Evolutionary conservation across 495 filamentous ascomycete genomes (phyloP), one percentile per base, ranked within the genome.

Genomic region (Melanomma pulvis-pyrius): DNA sequence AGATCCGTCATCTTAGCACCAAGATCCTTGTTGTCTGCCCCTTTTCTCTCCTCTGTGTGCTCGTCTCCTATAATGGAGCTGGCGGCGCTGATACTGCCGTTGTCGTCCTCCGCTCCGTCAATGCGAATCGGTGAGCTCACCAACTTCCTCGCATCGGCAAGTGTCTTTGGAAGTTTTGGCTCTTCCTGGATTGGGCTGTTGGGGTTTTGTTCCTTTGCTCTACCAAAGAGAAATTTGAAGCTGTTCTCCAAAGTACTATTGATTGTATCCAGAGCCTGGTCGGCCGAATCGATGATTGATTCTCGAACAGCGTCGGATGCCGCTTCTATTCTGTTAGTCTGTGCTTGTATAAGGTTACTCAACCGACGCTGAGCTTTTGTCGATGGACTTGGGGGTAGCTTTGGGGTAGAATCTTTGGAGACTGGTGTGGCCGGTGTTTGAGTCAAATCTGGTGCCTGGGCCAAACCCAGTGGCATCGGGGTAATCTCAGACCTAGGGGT

Each of bases 171-270:
- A 0, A 96, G 79, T 26, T 82, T 70, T 24, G 88, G 50, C 76
- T 77, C 49, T 76, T 75, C 25, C 79, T 83, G 30, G 47, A 82
- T 76, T 32, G 83, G 49, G 66, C 80, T 50, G 69, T 80, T 50
- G 79, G 73, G 58, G 26, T 77, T 61, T 56, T 75, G 74, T 69
- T 96, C 92, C 69, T 89, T 89, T 26, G 97, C 84, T 68, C 92
- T 90, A 39, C 93, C 93, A 54, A 99, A 88, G 11, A 98, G 79
- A 65, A 98, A 96, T 70, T 93, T 96, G 78, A 97, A 96, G 72
- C 91, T 96, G 69, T 89, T 90, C 30, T 93, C 92, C 11, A 99
- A 79, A 24, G 93, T 90, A 61, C 82, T 90, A 59, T 93, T 86
- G 61, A 99, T 93, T 12, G 88, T 93, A 65, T 97, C 96, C 68